Conservation (phyloP, 345 rosid genomes). For the Citrus glauca region DNA sequence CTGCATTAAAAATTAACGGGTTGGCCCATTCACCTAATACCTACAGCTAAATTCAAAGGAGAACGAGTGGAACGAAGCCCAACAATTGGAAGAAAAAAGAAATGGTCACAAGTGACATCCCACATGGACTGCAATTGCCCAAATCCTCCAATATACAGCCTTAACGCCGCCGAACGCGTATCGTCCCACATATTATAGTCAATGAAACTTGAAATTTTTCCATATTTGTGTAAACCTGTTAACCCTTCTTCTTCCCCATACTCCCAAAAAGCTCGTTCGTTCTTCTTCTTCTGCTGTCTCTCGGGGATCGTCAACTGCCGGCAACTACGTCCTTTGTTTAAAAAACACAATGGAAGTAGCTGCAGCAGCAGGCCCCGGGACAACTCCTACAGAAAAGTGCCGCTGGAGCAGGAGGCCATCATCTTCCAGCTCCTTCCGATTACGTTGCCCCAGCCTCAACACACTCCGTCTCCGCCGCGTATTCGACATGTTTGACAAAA, state of each 20-base stretch:
- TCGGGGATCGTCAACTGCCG: neutral
- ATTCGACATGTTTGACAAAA: conserved; percentile 78
- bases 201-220: too few relatives aligned
- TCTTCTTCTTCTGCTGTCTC: neutral
- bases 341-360: conserved; percentile 18
- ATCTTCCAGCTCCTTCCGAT: conserved; percentile 43
- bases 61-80: neutral
- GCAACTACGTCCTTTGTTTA: neutral
- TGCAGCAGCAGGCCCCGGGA: neutral
- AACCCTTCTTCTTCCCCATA: neutral
- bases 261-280: neutral
- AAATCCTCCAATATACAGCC: neutral
- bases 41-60: neutral
- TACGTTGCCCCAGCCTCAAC: conserved; percentile 58
- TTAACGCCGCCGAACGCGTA: neutral
- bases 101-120: neutral
- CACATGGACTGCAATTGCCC: neutral
- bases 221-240: too few relatives aligned
- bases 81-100: neutral
- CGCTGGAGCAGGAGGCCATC: conserved; percentile 16
- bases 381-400: neutral
- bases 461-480: conserved; percentile 69
- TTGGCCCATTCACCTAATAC: neutral
- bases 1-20: neutral
- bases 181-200: neutral